Evolutionary conservation across 345 rosid genomes (phyloP).

Genomic region (Sisymbrium irio): DNA sequence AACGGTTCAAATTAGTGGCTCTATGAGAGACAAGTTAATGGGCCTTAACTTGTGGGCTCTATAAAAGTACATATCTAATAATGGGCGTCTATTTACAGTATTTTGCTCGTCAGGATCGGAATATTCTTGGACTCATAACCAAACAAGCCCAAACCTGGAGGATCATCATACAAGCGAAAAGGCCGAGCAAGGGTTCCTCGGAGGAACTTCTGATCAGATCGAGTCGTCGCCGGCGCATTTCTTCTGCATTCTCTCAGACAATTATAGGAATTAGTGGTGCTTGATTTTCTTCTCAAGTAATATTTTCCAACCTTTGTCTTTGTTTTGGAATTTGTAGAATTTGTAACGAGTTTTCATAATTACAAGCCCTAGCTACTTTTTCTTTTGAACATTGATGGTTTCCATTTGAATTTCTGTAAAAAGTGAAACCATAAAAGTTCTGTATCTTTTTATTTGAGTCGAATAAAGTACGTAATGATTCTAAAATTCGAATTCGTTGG

Average conservation of each 20-base stretch:
- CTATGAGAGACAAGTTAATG: background rate
- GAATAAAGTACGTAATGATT: background rate
- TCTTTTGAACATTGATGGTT: background rate
- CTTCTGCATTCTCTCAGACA: background rate
- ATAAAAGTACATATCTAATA: background rate
- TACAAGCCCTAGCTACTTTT: background rate
- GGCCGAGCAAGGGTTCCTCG: slow-evolving; percentile 5
- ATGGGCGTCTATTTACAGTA: background rate
- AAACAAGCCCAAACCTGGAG: background rate
- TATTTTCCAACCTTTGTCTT: background rate
- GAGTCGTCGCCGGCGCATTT: background rate
- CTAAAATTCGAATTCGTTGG: background rate
- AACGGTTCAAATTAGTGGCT: background rate
- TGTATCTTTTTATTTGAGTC: background rate
- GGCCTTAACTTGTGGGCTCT: background rate
- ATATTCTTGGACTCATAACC: background rate
- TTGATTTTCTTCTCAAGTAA: background rate
- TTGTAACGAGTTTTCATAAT: background rate
- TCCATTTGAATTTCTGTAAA: background rate
- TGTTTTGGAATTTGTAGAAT: no score
- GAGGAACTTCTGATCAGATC: background rate
- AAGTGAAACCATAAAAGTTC: background rate
- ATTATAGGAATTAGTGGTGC: background rate
- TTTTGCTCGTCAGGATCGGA: background rate
- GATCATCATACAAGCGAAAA: background rate